Evolutionary conservation across 495 filamentous ascomycete species (phyloP), one percentile per base, ranked within the genome.

Genomic region (Talaromyces borbonicus): DNA sequence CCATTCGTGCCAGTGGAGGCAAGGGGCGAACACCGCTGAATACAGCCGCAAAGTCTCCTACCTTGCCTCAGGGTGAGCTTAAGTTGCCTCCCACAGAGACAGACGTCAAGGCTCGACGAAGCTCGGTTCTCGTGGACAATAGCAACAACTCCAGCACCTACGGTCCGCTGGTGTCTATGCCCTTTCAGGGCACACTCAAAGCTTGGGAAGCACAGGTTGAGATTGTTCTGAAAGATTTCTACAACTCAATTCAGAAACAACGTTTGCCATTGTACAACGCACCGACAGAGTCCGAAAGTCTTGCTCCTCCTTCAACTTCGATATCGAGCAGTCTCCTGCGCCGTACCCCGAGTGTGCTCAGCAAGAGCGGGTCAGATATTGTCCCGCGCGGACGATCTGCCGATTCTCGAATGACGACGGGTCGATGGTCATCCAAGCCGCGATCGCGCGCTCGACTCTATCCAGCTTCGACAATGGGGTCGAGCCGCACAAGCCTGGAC

Each of bases 191-290:
- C 6, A 75, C 81, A 1, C 63, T 84, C 46, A 78, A 80, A 46
- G 83, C 79, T 9, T 98, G 92, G 92, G 90, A 95, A 56, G 74
- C 79, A 30, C 88, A 95, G 56, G 67, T 99, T 11, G 92, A 97
- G 62, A 69, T 77, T 11, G 84, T 97, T 27, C 74, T 99, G 22
- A 94, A 93, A 53, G 86, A 90, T 25, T 93, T 93, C 50, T 99
- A 93, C 63, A 76, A 73, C 12, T 90, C 89, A 0, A 93, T 99
- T 55, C 83, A 88, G 35, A 78, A 83, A 52, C 81, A 92, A 52
- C 80, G 77, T 15, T 72, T 99, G 37, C 92, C 92, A 20, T 74
- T 96, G 11, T 82, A 89, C 58, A 85, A 85, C 8, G 73, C 75
- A 16, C 73, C 72, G 47, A 53, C 62, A 11, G 68, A 56, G 37